Evolutionary conservation across 2,329 filamentous ascomycete species (phyloP), one percentile per base, ranked within the genome.

Genomic region (Aspergillus luchuensis): DNA sequence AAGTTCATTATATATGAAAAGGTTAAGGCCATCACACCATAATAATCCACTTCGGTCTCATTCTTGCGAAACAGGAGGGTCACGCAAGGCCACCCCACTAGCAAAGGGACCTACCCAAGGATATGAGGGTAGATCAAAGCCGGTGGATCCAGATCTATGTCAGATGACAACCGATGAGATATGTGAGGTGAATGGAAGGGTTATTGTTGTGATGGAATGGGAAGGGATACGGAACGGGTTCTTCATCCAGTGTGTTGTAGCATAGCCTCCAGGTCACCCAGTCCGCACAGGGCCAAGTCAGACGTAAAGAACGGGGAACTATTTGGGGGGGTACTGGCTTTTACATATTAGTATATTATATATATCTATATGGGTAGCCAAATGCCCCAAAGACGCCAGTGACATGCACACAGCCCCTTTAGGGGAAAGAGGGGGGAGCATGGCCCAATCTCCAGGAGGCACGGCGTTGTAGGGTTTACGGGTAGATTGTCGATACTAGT

Each of bases 31-130:
- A 54, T 62, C 60, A 59, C 60, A 54, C 59, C 57, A 62, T 62
- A 60, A 25, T 60, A 57, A 62, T 36, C 57, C 47, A 53, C 28
- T 60, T 50, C 57, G 30, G 25, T 59, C 45, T 57, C 60, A 62
- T 62, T 50, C 53, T 62, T 36, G 39, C 55, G 43, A 55, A 53
- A 8, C 19, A 36, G 49, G 51, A 8, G 36, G 57, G 36, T 17
- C 39, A 45, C 15, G 36, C 30, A 58, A 58, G 28, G 28, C 33
- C 36, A 51, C n/a, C 52, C 30, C 38, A 15, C 45, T 53, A 56
- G 38, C 7, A 51, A n/a, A 28, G 30, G 25, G 25, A 33, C 36
- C 30, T 33, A 21, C 8, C 41, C 41, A 45, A 21, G 41, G 41
- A 11, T 8, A 19, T 45, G 41, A 45, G 41, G 15, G 41, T 21